phyloP scores from a whole-genome alignment of 2,329 filamentous ascomycete species.

The Cryphonectria parasitica region DNA sequence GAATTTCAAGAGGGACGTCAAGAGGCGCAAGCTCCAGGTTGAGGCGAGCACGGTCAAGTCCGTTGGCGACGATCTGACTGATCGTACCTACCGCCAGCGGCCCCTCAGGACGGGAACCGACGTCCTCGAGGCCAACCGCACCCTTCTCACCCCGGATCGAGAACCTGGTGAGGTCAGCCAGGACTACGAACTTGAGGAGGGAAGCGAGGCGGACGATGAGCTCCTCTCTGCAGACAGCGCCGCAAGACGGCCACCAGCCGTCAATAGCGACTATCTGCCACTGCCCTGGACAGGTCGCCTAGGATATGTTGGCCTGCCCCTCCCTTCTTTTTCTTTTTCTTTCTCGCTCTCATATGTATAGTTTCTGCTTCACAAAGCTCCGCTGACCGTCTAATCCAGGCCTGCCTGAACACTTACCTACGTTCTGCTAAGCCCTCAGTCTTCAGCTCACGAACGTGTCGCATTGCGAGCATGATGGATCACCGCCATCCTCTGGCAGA shows the following conservation, averaged over 20 bases:
- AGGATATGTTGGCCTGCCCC: constrained; percentile 71
- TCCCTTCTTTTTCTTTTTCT: background rate
- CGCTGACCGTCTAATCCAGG: constrained; percentile 48
- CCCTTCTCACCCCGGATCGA: constrained; percentile 34
- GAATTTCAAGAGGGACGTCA: constrained; percentile 47
- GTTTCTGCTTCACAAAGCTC: constrained; percentile 6
- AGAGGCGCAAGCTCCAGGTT: constrained; percentile 52
- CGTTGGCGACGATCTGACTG: background rate
- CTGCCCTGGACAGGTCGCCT: constrained; percentile 88
- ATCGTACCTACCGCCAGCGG: background rate
- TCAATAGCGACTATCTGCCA: constrained; percentile 82
- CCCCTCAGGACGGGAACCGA: background rate
- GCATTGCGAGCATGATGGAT: constrained; percentile 87
- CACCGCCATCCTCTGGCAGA: constrained; percentile 82
- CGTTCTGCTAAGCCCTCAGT: constrained; percentile 80
- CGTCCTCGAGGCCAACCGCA: constrained; percentile 27
- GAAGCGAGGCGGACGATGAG: constrained; percentile 25
- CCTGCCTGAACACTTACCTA: constrained; percentile 91
- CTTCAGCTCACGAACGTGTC: constrained; percentile 89
- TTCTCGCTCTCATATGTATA: background rate
- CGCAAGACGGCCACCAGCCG: constrained; percentile 68
- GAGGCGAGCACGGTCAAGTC: constrained; percentile 43
- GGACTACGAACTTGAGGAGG: constrained; percentile 23
- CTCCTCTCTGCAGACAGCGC: constrained; percentile 39
- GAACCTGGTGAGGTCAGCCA: constrained; percentile 29